Evolutionary conservation across 2,329 filamentous ascomycete species (phyloP), one percentile per base, ranked within the genome.

Genomic region (Davidsoniella virescens): DNA sequence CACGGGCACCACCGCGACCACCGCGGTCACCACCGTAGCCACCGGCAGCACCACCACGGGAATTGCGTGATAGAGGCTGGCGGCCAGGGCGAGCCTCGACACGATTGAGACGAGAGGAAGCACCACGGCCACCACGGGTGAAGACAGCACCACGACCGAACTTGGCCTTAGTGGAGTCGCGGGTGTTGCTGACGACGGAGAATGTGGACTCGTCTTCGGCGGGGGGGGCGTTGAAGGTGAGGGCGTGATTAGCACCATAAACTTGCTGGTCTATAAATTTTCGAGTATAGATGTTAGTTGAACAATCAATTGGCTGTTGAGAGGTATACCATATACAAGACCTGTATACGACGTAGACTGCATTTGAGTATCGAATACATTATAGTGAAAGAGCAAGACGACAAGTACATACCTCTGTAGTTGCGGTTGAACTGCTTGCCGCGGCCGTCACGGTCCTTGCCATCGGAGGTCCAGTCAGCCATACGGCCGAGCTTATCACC

Each of bases 401-500:
- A 16, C 7, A 25, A 17, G 20, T 16, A 16, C 69, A 46, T 67
- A 94, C 88, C 88, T 78, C 92, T 82, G 69, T 84, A 95, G 67
- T 88, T 92, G 59, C 90, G 77, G 67, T 90, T 87, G 67, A 94
- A 96, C 63, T 92, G 85, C 66, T 84, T 80, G 58, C 84, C 83
- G 54, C 79, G 73, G 46, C 73, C 70, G 59, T 81, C 77, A 61
- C 87, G 73, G 54, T 92, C 86, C 70, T 95, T 95, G 65, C 84
- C 80, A 63, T 95, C 92, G 44, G 80, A 63, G 16, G 88, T 94
- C 92, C 92, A 98, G 73, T 98, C 92, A 54, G 92, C 92, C 88
- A 98, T 96, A 65, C 92, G 88, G 62, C 92, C 92, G 54, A 98
- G 75, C 76, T 95, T 96, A 73, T 98, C 92, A 64, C 87, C 87